Base-by-base conservation (phyloP, 2,329 filamentous ascomycete species). In the Didymosphaeria variabile region DNA sequence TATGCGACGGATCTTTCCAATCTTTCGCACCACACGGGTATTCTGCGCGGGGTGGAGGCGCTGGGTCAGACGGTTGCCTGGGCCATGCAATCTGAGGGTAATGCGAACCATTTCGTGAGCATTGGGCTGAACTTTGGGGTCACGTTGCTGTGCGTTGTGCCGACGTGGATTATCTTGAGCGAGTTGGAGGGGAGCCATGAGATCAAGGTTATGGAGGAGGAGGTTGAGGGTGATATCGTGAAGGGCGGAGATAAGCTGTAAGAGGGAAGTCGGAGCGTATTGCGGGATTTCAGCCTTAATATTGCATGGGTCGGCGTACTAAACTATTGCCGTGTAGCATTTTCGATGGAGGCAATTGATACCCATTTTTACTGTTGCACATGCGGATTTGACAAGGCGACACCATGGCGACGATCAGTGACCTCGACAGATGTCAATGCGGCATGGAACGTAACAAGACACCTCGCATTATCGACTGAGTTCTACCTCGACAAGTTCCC, bases 101-200 rank as follows among this genome's bases (percentile, higher is more conserved):
- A 70, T 34, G 75, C 73, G 4, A 77, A 77, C 49, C 74, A 77
- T 57, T 77, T 77, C 29, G 74, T 76, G 42, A 73, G 70, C 54
- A 77, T 77, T 32, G 75, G 75, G 1, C 61, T 77, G 40, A 77
- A 77, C 60, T 77, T 77, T 58, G 74, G 74, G 10, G 68, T 76
- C 31, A 73, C 70, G 8, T 32, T 77, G 5, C 42, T 75, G 2
- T 75, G 73, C 49, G 58, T 77, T 2, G 55, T 72, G 15, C 75
- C 73, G 5, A 77, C 74, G 1, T 77, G 74, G 74, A 72, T 77
- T 45, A 60, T 77, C 2, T 42, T 77, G 31, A 72, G 68, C 3
- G 73, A 74, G 58, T 31, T 77, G 19, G 74, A 77, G 51, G 63
- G 63, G 9, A 73, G 70, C 36, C 74, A 76, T 45, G 74, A 77